phyloP scores from a whole-genome alignment of 2,329 filamentous ascomycete species.

The Alternaria infectoria region DNA sequence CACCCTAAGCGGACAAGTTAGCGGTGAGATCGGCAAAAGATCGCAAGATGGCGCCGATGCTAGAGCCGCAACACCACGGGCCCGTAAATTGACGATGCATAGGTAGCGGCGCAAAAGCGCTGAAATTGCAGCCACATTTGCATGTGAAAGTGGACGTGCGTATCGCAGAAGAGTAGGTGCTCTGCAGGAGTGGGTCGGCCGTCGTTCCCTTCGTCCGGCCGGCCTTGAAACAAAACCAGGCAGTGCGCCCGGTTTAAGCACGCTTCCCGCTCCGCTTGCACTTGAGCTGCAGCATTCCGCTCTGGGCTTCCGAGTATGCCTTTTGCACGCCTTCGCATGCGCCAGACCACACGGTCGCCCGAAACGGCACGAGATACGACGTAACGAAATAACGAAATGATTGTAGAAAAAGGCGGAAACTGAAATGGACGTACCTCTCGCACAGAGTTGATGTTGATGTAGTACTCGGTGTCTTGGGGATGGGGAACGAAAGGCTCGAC shows the following conservation, averaged over 20 bases:
- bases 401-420: slow-evolving; percentile 23
- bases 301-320: slow-evolving; percentile 17
- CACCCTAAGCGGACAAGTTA: slow-evolving; percentile 69
- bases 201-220: slow-evolving; percentile 50
- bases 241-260: slow-evolving; percentile 30
- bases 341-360: neutral
- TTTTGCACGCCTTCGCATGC: slow-evolving; percentile 6
- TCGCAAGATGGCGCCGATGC: slow-evolving; percentile 27
- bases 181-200: slow-evolving; percentile 46
- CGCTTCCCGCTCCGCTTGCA: slow-evolving; percentile 18
- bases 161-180: slow-evolving; percentile 37
- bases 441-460: slow-evolving; percentile 99
- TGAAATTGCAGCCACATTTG: slow-evolving; percentile 25
- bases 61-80: slow-evolving; percentile 44
- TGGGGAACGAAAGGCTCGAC: slow-evolving; percentile 99
- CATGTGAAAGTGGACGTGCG: slow-evolving; percentile 46
- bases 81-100: slow-evolving; percentile 21
- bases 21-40: slow-evolving; percentile 33
- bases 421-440: slow-evolving; percentile 81
- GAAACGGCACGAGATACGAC: slow-evolving; percentile 6
- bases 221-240: slow-evolving; percentile 45
- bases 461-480: slow-evolving; percentile 94
- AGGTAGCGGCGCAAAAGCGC: slow-evolving; percentile 19
- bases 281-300: slow-evolving; percentile 15
- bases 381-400: neutral